Conservation (phyloP, 1,284 basidiomycete genomes). For the Stygiomarasmius scandens region DNA sequence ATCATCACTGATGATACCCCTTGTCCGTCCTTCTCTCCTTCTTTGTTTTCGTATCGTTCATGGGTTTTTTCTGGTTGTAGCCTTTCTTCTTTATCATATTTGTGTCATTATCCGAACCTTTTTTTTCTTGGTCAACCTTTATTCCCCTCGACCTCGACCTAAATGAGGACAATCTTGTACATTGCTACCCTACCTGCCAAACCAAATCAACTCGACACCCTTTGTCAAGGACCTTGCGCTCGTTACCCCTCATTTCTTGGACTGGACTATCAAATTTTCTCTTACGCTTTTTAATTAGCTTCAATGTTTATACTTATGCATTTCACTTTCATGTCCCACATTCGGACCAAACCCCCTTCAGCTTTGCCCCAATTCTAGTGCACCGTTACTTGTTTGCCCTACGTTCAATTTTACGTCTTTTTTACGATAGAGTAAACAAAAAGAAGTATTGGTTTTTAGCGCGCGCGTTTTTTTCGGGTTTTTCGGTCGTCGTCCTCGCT, state of each 20-base stretch:
- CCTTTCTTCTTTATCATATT: slow-evolving; percentile 14
- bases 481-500: too few species aligned
- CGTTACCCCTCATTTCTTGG: neutral
- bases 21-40: slow-evolving; percentile 16
- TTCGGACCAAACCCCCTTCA: too few species aligned
- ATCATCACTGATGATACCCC: slow-evolving; percentile 30
- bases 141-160: too few species aligned
- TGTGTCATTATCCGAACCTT: neutral
- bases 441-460: too few species aligned
- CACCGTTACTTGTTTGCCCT: too few species aligned
- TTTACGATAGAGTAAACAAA: too few species aligned
- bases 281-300: slow-evolving; percentile 18
- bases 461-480: too few species aligned
- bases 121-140: too few species aligned
- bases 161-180: too few species aligned
- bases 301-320: slow-evolving; percentile 20
- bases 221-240: neutral
- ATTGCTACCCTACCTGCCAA: too few species aligned
- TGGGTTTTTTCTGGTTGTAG: neutral
- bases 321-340: neutral
- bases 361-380: too few species aligned
- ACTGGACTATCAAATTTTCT: neutral
- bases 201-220: neutral
- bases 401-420: too few species aligned
- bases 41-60: neutral